These are phyloP conservation scores for Fusarium paranaense DNA, from an alignment of 2,329 filamentous ascomycete species.

Conservation along the genomic window DNA sequence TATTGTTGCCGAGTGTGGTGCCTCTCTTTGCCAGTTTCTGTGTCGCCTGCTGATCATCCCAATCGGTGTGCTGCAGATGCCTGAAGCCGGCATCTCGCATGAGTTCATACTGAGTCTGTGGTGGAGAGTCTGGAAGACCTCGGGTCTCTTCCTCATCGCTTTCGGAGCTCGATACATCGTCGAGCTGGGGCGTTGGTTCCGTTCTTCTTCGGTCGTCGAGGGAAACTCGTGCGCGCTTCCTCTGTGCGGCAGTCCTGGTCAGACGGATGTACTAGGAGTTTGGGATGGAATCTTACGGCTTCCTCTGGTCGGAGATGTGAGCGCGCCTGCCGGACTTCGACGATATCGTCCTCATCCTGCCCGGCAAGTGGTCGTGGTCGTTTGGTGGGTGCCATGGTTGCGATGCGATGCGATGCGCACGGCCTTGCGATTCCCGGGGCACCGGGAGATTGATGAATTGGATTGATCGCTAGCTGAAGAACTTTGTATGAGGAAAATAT, in stretches of 20 bases:
- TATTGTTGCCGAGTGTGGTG: conserved; percentile 71
- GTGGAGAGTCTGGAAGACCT: conserved; percentile 50
- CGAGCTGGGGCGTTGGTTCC: conserved; percentile 23
- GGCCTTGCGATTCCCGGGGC: conserved; percentile 10
- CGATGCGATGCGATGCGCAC: conserved; percentile 7
- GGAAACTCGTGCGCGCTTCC: conserved; percentile 51
- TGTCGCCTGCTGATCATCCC: conserved; percentile 73
- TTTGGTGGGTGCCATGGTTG: conserved; percentile 53
- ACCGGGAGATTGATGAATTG: neutral
- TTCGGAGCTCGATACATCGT: conserved; percentile 45
- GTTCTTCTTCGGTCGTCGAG: conserved; percentile 33
- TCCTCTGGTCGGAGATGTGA: conserved; percentile 54
- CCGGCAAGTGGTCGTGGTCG: conserved; percentile 54
- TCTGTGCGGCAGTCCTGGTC: conserved; percentile 29
- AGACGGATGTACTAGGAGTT: neutral
- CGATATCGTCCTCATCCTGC: conserved; percentile 50
- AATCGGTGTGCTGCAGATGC: conserved; percentile 67
- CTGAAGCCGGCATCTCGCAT: conserved; percentile 70
- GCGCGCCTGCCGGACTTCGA: conserved; percentile 54
- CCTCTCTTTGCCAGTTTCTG: conserved; percentile 69
- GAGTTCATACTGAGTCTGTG: conserved; percentile 71
- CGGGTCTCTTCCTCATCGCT: conserved; percentile 45
- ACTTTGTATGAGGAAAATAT: neutral
- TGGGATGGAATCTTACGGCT: conserved; percentile 49
- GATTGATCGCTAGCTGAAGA: neutral